Percentiles rank a stretch among this genome's conserved stretches.
phyloP scores from a whole-genome alignment of 2,329 filamentous ascomycete genomes.

The Calonectria fujianensis region DNA sequence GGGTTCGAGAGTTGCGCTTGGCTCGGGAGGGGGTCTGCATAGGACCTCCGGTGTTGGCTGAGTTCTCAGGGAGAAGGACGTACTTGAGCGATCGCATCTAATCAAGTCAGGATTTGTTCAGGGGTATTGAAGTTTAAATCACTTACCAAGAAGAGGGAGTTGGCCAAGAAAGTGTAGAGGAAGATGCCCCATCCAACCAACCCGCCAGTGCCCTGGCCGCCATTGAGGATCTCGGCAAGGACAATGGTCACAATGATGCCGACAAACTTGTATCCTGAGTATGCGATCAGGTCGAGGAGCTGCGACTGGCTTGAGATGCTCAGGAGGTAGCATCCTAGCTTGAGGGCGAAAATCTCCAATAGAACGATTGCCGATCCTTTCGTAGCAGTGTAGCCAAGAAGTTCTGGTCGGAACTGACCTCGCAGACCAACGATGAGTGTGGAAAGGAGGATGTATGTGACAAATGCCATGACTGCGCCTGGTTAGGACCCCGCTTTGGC shows the following conservation, averaged over 20 bases:
- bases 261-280: conserved; percentile 99
- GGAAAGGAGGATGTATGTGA: conserved; percentile 96
- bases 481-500: conserved; percentile 47
- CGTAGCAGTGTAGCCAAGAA: conserved; percentile 91
- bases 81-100: conserved; percentile 97
- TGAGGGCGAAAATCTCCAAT: conserved; percentile 92
- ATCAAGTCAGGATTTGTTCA: conserved; percentile 38
- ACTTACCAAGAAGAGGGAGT: conserved; percentile 94
- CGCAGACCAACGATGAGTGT: conserved; percentile 92
- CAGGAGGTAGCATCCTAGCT: conserved; percentile 93
- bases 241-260: conserved; percentile 94
- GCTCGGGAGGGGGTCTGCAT: conserved; percentile 85
- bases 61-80: conserved; percentile 91
- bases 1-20: conserved; percentile 90
- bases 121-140: too few relatives aligned
- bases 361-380: conserved; percentile 88
- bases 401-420: conserved; percentile 94
- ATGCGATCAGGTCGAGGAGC: conserved; percentile 93
- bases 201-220: conserved; percentile 87
- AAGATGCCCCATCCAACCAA: conserved; percentile 94
- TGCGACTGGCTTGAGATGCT: conserved; percentile 96
- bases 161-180: conserved; percentile 92
- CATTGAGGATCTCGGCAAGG: conserved; percentile 84
- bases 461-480: conserved; percentile 87
- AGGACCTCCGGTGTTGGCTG: conserved; percentile 77